A percentile compares a stretch with the other conserved stretches of the same genome.
phyloP scores from a whole-genome alignment of 2,329 filamentous ascomycete species.

The Pseudopyricularia cyperi region DNA sequence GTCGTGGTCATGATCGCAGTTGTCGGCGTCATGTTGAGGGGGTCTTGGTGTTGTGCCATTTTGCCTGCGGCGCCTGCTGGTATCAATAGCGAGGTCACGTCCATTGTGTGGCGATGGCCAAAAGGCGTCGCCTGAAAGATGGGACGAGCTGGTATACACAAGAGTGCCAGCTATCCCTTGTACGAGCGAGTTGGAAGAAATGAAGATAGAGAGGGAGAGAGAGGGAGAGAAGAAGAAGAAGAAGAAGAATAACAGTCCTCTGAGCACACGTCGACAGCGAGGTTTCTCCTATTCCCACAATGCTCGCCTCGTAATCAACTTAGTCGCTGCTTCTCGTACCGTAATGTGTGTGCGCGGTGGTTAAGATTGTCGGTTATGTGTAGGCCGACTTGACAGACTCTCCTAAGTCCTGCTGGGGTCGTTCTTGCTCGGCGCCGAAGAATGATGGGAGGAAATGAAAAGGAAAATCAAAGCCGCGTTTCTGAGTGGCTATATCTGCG shows the following conservation, averaged over 20 bases:
- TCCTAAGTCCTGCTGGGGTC: too few species aligned
- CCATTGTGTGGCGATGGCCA: slow-evolving; percentile 17
- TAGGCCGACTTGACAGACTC: too few species aligned
- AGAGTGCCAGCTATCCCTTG: neutral
- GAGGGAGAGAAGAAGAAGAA: neutral
- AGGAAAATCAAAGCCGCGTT: neutral
- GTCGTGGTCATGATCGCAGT: slow-evolving; percentile 12
- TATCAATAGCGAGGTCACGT: slow-evolving; percentile 28
- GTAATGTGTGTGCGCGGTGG: too few species aligned
- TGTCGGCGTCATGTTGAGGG: slow-evolving; percentile 10
- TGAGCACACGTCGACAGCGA: neutral
- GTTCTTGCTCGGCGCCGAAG: too few species aligned
- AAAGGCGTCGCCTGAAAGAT: neutral
- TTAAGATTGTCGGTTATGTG: too few species aligned
- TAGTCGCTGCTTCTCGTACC: too few species aligned
- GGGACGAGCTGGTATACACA: neutral
- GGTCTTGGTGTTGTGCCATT: slow-evolving; percentile 7
- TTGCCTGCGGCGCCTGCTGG: slow-evolving; percentile 14
- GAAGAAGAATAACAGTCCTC: too few species aligned
- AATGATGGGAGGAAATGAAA: neutral
- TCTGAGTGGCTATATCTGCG: neutral
- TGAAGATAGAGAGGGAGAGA: too few species aligned
- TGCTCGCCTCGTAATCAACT: too few species aligned
- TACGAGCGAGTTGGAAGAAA: neutral
- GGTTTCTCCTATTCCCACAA: neutral